A percentile compares a stretch with the other conserved stretches of the same genome.
These are phyloP conservation scores for Pleoardoris graminearum DNA, from an alignment of 2,329 filamentous ascomycete genomes.

Conservation along the genomic window DNA sequence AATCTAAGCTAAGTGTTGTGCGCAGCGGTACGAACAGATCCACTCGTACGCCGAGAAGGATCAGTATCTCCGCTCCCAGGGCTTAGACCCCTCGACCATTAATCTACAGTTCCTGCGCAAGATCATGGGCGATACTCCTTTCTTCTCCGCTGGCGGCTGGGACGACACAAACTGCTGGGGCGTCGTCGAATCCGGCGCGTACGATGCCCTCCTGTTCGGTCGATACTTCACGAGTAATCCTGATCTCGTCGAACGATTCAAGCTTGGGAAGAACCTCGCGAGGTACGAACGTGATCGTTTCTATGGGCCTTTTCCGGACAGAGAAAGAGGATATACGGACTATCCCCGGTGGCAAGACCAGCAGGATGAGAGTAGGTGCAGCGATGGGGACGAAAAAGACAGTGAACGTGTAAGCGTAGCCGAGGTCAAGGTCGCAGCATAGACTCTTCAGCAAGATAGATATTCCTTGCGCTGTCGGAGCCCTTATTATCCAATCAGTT, in stretches of 20 bases:
- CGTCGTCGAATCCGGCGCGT: conserved; percentile 47
- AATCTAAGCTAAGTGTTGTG: conserved; percentile 1
- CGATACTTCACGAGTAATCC: conserved; percentile 52
- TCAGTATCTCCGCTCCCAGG: conserved; percentile 54
- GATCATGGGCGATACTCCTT: conserved; percentile 58
- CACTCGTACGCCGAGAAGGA: conserved; percentile 55
- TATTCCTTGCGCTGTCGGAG: no score
- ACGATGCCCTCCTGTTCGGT: conserved; percentile 47
- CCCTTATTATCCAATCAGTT: not conserved
- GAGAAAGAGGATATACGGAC: conserved; percentile 24
- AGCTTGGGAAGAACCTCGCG: conserved; percentile 40
- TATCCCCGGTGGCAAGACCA: conserved; percentile 12
- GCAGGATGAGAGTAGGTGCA: not conserved
- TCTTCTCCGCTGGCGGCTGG: conserved; percentile 60
- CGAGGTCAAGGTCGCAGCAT: not conserved
- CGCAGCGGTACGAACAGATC: conserved; percentile 55
- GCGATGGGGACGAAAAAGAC: not conserved
- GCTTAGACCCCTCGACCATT: conserved; percentile 45
- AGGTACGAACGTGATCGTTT: conserved; percentile 44
- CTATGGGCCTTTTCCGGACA: conserved; percentile 26
- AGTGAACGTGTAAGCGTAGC: not conserved
- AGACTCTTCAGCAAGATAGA: no score
- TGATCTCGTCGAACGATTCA: conserved; percentile 49
- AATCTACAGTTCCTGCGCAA: conserved; percentile 54
- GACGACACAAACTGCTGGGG: conserved; percentile 56